These are phyloP conservation scores for Lentinula aciculospora DNA, from an alignment of 768 basidiomycete species.

Conservation along the genomic window DNA sequence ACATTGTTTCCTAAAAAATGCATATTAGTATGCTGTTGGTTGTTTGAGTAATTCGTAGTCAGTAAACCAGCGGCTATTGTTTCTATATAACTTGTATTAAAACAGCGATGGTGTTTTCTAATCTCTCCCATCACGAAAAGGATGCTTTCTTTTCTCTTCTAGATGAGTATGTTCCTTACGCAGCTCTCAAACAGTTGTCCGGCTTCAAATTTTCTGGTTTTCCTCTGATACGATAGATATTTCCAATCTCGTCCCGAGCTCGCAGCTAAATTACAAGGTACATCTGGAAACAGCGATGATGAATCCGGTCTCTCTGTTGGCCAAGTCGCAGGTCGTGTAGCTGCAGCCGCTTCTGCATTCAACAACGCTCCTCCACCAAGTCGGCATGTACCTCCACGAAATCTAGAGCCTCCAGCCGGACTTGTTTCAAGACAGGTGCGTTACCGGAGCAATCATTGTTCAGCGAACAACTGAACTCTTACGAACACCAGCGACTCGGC, in stretches of 20 bases:
- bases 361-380: constrained; percentile 4
- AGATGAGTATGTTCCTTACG: constrained; percentile 57
- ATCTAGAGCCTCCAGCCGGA: constrained; percentile 1
- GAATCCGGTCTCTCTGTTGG: constrained; percentile 17
- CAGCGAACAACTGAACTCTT: no score
- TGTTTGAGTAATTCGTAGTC: no score
- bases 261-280: constrained; percentile 25
- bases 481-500: constrained; percentile 66
- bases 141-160: constrained; percentile 77
- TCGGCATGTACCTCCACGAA: background rate
- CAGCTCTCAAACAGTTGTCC: background rate
- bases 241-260: constrained; percentile 70
- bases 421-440: constrained; percentile 8
- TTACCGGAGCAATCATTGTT: background rate
- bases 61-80: no score
- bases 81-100: background rate
- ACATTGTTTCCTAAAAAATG: no score
- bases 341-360: constrained; percentile 6
- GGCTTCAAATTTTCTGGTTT: background rate
- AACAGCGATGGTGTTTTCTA: constrained; percentile 64
- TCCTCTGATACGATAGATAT: constrained; percentile 44
- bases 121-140: constrained; percentile 62
- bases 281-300: constrained; percentile 1
- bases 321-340: constrained; percentile 18
- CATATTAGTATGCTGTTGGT: no score